Evolutionary conservation across 306 rosid species (phyloP).

Genomic region (Luffa aegyptiaca): DNA sequence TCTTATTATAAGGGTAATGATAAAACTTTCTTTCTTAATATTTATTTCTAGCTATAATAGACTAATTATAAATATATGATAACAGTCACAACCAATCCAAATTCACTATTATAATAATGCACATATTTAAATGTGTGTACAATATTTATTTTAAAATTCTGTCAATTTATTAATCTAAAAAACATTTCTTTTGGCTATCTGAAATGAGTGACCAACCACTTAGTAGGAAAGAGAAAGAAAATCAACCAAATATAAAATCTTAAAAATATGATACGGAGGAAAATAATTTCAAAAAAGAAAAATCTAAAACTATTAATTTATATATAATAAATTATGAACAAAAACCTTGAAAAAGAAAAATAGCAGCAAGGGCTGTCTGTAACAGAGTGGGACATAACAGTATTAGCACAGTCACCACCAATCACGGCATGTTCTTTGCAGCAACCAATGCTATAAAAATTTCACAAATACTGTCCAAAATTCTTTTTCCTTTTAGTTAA

Average conservation of each 20-base stretch:
- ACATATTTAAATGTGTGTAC: neutral
- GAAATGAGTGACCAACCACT: neutral
- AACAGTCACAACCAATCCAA: too few relatives aligned
- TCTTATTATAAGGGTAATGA: too few relatives aligned
- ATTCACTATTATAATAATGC: too few relatives aligned
- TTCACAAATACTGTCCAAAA: too few relatives aligned
- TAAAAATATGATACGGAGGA: neutral
- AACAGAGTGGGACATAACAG: neutral
- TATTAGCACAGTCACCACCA: conserved; percentile 12
- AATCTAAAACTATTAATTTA: neutral
- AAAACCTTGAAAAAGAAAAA: neutral
- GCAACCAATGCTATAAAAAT: neutral
- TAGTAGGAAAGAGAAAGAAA: neutral
- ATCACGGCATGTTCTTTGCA: conserved; percentile 34
- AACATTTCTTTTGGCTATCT: neutral
- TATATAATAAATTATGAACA: neutral
- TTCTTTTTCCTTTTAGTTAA: neutral
- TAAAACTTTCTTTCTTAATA: too few relatives aligned
- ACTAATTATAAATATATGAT: too few relatives aligned
- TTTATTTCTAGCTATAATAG: too few relatives aligned
- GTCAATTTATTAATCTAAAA: neutral
- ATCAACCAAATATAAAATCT: neutral
- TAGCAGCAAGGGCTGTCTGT: neutral
- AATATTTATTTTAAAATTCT: too few relatives aligned
- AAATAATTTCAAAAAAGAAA: neutral